These are phyloP conservation scores for Fusarium sp. DNA, from an alignment of 2,329 filamentous ascomycete genomes.

Conservation along the genomic window DNA sequence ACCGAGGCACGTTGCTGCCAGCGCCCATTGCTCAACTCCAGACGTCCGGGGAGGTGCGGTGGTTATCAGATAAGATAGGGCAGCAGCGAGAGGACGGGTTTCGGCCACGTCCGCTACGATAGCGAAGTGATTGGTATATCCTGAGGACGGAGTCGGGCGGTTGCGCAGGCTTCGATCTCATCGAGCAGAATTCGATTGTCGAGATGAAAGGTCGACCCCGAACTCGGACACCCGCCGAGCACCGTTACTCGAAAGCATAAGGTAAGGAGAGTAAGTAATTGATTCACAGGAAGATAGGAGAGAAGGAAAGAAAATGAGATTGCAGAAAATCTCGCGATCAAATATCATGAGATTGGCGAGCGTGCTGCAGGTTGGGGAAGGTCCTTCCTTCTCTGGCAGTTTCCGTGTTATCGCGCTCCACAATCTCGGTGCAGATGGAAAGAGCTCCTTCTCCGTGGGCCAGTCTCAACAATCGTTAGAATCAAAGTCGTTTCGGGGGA, in stretches of 20 bases:
- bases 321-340: not conserved
- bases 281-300: not conserved
- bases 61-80: conserved; percentile 35
- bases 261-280: not conserved
- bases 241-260: not conserved
- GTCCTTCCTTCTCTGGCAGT: not conserved
- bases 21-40: conserved; percentile 14
- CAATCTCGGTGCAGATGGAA: not conserved
- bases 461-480: too few relatives aligned
- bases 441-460: too few relatives aligned
- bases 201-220: not conserved
- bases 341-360: not conserved
- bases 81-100: conserved; percentile 17
- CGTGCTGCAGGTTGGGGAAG: not conserved
- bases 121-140: not conserved
- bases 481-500: too few relatives aligned
- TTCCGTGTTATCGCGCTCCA: not conserved
- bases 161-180: conserved; percentile 6
- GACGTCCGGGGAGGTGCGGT: conserved; percentile 20
- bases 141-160: conserved; percentile 31
- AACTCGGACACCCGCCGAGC: not conserved
- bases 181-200: not conserved
- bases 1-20: conserved; percentile 11
- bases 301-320: not conserved
- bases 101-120: conserved; percentile 34